Conservation (phyloP, 306 rosid species). For the Cicer pinnatifidum region DNA sequence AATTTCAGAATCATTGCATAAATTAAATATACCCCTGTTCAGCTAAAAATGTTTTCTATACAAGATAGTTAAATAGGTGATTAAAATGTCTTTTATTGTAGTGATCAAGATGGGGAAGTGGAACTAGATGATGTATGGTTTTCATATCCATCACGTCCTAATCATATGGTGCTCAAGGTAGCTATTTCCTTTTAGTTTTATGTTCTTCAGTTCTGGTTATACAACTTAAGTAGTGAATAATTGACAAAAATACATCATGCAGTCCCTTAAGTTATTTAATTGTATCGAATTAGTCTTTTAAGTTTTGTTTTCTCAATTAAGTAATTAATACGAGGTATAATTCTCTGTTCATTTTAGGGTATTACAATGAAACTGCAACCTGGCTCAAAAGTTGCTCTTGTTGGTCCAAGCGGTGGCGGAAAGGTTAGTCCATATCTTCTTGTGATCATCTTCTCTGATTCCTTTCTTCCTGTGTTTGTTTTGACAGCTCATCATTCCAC, state of each 20-base stretch:
- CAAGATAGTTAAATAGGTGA: not conserved
- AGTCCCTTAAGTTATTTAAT: too few relatives aligned
- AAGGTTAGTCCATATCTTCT: slow-evolving; percentile 54
- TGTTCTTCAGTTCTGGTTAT: slow-evolving; percentile 14
- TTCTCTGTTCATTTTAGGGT: slow-evolving; percentile 58
- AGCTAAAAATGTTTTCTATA: slow-evolving; percentile 18
- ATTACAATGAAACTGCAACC: slow-evolving; percentile 70
- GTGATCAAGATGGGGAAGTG: slow-evolving; percentile 76
- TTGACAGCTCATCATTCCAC: slow-evolving; percentile 32
- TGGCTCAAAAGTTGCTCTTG: slow-evolving; percentile 85
- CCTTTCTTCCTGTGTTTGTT: slow-evolving; percentile 18
- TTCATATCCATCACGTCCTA: slow-evolving; percentile 85
- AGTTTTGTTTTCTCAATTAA: not conserved
- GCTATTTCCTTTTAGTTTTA: slow-evolving; percentile 34
- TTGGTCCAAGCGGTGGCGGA: slow-evolving; percentile 95
- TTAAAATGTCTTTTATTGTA: slow-evolving; percentile 50
- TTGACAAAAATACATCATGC: too few relatives aligned
- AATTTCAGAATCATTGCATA: slow-evolving; percentile 31
- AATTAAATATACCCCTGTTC: slow-evolving; percentile 7
- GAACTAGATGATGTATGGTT: slow-evolving; percentile 87
- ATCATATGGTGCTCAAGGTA: slow-evolving; percentile 78
- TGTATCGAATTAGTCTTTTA: too few relatives aligned
- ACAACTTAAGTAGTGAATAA: slow-evolving; percentile 13
- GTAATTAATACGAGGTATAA: slow-evolving; percentile 17
- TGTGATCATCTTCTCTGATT: slow-evolving; percentile 9